A percentile compares a stretch with the other conserved stretches of the same genome.
Conservation (phyloP, 495 filamentous ascomycete genomes). For the Entonaema liquescens region DNA sequence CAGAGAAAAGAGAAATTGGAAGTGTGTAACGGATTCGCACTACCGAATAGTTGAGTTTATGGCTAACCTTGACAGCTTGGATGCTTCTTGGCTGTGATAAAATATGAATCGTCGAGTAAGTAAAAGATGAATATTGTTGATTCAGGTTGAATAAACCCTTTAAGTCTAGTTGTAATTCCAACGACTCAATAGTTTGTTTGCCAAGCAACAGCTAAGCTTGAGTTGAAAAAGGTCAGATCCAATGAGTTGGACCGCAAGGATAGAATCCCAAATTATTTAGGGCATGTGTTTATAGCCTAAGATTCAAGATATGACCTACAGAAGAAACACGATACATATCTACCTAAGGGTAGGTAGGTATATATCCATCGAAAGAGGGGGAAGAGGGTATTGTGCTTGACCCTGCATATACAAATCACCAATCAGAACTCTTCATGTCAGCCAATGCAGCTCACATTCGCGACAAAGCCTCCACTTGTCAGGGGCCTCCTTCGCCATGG, state of each 20-base stretch:
- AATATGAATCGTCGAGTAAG: neutral
- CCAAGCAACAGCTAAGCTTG: neutral
- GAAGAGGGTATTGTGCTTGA: constrained; percentile 8
- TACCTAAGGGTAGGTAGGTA: too few species aligned
- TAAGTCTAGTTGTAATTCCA: neutral
- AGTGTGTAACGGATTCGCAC: too few species aligned
- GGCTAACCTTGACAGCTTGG: too few species aligned
- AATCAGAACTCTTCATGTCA: constrained; percentile 15
- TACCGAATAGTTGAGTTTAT: too few species aligned
- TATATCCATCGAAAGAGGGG: neutral
- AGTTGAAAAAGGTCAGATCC: neutral
- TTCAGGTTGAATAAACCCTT: neutral
- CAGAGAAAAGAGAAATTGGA: too few species aligned
- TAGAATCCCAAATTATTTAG: neutral
- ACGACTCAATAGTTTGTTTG: neutral
- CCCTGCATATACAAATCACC: constrained; percentile 31
- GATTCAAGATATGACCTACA: neutral
- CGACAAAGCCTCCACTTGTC: constrained; percentile 24
- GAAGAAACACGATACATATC: too few species aligned
- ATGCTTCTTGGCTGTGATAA: neutral
- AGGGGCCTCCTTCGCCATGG: constrained; percentile 15
- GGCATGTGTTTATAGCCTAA: too few species aligned
- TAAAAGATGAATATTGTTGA: neutral
- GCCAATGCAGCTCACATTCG: constrained; percentile 18
- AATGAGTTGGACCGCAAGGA: neutral